Evolutionary conservation across 257 asterid species (phyloP).

Genomic region (Cinchona pubescens): DNA sequence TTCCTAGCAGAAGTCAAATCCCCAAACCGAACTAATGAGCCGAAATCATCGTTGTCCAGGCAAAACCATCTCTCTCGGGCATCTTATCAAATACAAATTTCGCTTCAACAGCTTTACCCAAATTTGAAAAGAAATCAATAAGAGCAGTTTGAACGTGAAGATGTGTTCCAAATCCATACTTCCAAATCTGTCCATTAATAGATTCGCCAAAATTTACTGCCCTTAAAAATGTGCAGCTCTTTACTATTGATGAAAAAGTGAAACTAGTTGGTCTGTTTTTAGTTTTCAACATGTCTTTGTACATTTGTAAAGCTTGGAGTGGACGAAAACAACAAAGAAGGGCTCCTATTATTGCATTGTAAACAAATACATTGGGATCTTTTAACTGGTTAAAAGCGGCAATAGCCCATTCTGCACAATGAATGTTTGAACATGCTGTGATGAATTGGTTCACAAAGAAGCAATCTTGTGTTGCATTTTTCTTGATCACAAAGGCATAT

Average conservation of each 20-base stretch:
- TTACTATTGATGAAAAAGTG: constrained; percentile 57
- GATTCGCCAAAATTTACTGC: constrained; percentile 41
- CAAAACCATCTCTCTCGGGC: constrained; percentile 54
- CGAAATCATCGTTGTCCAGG: constrained; percentile 65
- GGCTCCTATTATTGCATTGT: constrained; percentile 55
- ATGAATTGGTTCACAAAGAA: constrained; percentile 67
- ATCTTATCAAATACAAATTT: constrained; percentile 63
- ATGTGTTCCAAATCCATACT: constrained; percentile 43
- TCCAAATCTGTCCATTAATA: constrained; percentile 57
- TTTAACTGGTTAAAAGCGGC: constrained; percentile 43
- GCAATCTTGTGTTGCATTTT: constrained; percentile 52
- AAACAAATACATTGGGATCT: constrained; percentile 55
- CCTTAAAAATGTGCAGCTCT: constrained; percentile 44
- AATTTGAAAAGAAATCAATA: constrained; percentile 60
- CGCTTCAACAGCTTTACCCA: constrained; percentile 43
- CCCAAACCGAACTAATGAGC: constrained; percentile 50
- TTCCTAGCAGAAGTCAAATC: constrained; percentile 51
- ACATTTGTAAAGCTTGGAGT: constrained; percentile 34
- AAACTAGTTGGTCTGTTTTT: constrained; percentile 52
- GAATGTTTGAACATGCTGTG: constrained; percentile 51
- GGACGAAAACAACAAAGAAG: constrained; percentile 50
- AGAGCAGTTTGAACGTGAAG: constrained; percentile 60
- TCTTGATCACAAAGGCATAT: constrained; percentile 48
- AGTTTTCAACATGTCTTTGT: constrained; percentile 48
- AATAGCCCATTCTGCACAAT: constrained; percentile 38